Evolutionary conservation across 1,139 yeast species (phyloP), one percentile per base, ranked within the genome.

Genomic region (Sugiyamaella neomexicana): DNA sequence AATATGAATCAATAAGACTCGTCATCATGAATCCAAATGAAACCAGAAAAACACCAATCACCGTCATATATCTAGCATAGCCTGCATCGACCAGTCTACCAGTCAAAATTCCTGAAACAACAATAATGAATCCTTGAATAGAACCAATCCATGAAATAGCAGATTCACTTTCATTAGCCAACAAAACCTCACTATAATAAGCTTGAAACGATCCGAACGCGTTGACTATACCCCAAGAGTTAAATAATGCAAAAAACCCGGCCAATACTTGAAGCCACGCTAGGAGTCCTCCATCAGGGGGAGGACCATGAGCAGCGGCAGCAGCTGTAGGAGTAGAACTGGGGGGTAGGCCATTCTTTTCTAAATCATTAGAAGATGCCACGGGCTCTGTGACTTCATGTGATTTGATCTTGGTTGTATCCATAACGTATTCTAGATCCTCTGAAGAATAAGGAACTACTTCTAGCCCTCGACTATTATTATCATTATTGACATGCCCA

Each of bases 111-210:
- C 81, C 77, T 39, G 80, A 75, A 57, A 80, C 77, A 7, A 48
- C 52, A 60, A 83, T 72, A 13, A 82, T 72, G 54, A 83, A 81
- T 45, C 78, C 72, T 59, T 77, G 81, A 15, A 83, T 68, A 1
- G 87, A 78, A 58, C 85, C 85, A 27, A 85, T 79, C 89, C 89
- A 85, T 2, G 86, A 81, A 2, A 82, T 75, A 5, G 77, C 72
- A 5, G 81, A 71, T 2, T 77, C 70, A 2, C 78, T 64, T 1
- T 71, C 68, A 39, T 72, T 61, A 1, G 66, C 64, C 44, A 83
- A 71, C 54, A 81, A 80, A 54, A 79, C 75, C 2, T 68, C 63
- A 3, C 79, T 65, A 20, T 83, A 76, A 62, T 83, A 83, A 2
- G 82, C 75, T 64, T 84, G 86, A 53, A 82, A 80, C 1, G 83